Evolutionary conservation across 805 yeast genomes (phyloP), one percentile per base, ranked within the genome.

Genomic region (Blastobotrys terrestris): DNA sequence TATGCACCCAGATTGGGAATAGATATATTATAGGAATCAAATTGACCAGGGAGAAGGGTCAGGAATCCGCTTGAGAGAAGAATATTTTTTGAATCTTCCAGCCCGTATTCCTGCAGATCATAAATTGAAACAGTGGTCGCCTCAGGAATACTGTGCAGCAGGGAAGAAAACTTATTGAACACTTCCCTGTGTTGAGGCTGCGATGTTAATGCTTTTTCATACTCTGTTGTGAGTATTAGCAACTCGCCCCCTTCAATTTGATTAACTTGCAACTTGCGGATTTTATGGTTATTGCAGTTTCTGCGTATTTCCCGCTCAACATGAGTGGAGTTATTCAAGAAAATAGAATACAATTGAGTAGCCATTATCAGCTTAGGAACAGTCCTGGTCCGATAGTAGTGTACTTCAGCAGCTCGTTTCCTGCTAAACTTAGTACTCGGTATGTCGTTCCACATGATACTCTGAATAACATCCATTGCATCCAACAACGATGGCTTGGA

Each of bases 1-100:
- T 62, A 63, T 3, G 65, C 56, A 2, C 77, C 76, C 21, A 70
- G 63, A 42, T 62, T 61, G 1, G 76, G 77, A 1, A 69, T 51
- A 2, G 72, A 60, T 6, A 72, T 53, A 2, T 54, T 52, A 55
- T 68, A 67, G 13, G 58, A 60, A 15, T 68, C 70, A 1, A 63
- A 60, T 3, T 55, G 51, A 3, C 66, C 66, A 1, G 72, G 65
- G 7, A 62, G 61, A 13, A 70, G 56, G 2, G 71, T 66, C 14
- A 72, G 62, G 53, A 66, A 63, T 3, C 76, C 76, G 14, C 58
- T 50, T 1, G 48, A 39, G 3, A 71, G 54, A 14, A 70, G 55
- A 3, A 46, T 48, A 7, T 53, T 48, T n/a, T 50, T 48, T 8
- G 50, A 53, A 11, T 50, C 53, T 7, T 48, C 51, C n/a, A 49